A percentile compares a stretch with the other conserved stretches of the same genome.
Conservation (phyloP, 352 stramenopile species). For the Globisporangium radiosum region DNA sequence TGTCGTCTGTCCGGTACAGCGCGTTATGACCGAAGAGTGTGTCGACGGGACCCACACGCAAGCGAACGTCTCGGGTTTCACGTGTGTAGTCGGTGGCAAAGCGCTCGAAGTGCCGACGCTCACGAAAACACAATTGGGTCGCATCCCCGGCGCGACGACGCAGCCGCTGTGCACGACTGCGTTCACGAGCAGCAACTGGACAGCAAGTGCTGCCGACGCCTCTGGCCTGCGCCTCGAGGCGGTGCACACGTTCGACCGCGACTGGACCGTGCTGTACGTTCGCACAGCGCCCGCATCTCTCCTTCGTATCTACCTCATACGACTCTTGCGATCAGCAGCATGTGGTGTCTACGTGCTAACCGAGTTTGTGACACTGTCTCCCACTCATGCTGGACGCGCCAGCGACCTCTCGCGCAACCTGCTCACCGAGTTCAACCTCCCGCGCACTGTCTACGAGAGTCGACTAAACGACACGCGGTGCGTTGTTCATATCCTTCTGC, state of each 20-base stretch:
- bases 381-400: neutral
- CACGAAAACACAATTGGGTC: neutral
- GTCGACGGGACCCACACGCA: neutral
- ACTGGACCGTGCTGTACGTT: constrained; percentile 7
- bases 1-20: neutral
- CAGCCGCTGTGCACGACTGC: constrained; percentile 5
- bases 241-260: constrained; percentile 3
- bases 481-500: neutral
- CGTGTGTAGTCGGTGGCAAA: constrained; percentile 9
- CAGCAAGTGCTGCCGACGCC: neutral
- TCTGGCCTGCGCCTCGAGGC: constrained; percentile 4
- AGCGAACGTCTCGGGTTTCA: neutral
- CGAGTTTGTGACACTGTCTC: neutral
- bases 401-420: constrained; percentile 13
- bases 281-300: too few relatives aligned
- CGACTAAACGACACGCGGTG: constrained; percentile 1
- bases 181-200: constrained; percentile 1
- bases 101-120: neutral
- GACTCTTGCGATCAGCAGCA: neutral
- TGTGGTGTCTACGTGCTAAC: neutral
- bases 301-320: neutral
- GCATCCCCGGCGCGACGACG: neutral
- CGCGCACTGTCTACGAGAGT: neutral
- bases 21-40: neutral
- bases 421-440: constrained; percentile 10